Conservation (phyloP, 192 early-diverging fungal species). For the Coemansia nantahalensis region DNA sequence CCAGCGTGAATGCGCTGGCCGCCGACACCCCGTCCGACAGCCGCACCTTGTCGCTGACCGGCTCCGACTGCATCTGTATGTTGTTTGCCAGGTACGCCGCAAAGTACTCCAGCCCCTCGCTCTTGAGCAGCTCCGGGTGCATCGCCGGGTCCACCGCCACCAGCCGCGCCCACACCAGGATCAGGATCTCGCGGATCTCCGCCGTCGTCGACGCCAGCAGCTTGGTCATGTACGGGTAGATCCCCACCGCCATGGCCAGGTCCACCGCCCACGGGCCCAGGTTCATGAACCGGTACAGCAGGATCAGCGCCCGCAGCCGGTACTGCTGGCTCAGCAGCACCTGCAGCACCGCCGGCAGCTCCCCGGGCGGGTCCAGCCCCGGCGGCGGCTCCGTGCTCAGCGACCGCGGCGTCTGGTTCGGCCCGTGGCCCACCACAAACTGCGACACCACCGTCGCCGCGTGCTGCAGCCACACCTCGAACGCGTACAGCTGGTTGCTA, state of each 20-base stretch:
- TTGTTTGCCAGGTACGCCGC: slow-evolving; percentile 80
- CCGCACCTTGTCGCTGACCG: slow-evolving; percentile 48
- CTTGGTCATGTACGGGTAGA: slow-evolving; percentile 96
- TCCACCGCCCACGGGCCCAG: slow-evolving; percentile 94
- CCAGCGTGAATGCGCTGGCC: slow-evolving; percentile 84
- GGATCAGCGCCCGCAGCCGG: slow-evolving; percentile 84
- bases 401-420: slow-evolving; percentile 44
- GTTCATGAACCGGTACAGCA: slow-evolving; percentile 89
- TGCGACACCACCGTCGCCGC: slow-evolving; percentile 74
- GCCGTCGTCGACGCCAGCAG: slow-evolving; percentile 88
- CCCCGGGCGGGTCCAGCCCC: slow-evolving; percentile 70
- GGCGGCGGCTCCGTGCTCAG: slow-evolving; percentile 48
- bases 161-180: slow-evolving; percentile 97
- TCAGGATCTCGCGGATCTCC: slow-evolving; percentile 90
- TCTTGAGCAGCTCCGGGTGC: slow-evolving; percentile 88
- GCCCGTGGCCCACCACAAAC: slow-evolving; percentile 42
- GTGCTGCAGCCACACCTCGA: slow-evolving; percentile 90
- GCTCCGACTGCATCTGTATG: slow-evolving; percentile 54
- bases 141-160: slow-evolving; percentile 88
- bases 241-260: slow-evolving; percentile 89
- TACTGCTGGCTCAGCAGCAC: slow-evolving; percentile 94
- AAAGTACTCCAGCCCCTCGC: slow-evolving; percentile 91
- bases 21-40: slow-evolving; percentile 48
- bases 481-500: slow-evolving; percentile 94
- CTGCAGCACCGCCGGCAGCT: slow-evolving; percentile 95